Base-by-base conservation (phyloP, 768 basidiomycete species). In the Leccinum uliginosum region DNA sequence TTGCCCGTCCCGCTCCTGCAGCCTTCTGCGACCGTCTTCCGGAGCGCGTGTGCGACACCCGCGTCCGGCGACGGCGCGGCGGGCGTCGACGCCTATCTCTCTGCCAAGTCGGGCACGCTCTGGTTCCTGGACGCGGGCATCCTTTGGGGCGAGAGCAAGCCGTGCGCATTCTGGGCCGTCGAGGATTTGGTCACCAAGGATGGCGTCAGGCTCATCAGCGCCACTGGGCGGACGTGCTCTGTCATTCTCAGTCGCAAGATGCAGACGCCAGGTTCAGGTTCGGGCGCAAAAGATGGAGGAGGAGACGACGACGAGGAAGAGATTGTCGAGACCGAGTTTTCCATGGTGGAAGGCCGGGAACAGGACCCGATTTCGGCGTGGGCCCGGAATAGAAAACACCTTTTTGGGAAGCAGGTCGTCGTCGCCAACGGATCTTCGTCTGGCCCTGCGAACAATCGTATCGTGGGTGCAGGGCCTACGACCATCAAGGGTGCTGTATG, bases 81-180 rank as follows among this genome's bases (percentile, higher is more conserved):
- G 2, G 86, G 86, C 0, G 72, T 88, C 24, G 82, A 87, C 54
- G 87, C 86, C 6, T 85, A 87, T 68, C 80, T 84, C 29, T 80
- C 80, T n/a, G 87, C 88, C 1, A 90, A 89, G 66, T 68, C 77
- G 2, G 87, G 87, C 1, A 85, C 78, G 47, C 72, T 91, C 40
- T 88, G 88, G 85, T 91, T 91, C 75, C 75, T 86, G 47, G 71
- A 77, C 40, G 74, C 75, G 23, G 89, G 88, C 6, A 77, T 91
- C 15, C 76, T 91, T 8, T 87, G 86, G 81, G 87, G 85, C 23
- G 85, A 89, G 66, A 82, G 80, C 65, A 87, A 86, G 60, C 87
- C 87, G 3, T 89, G 86, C 64, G 86, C 89, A 61, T 91, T 88
- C 64, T 91, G 89, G 84, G 72, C 83, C 3, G 70, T 86, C 23